Base-by-base conservation (phyloP, 1,284 basidiomycete species). In the Microbotryomycetes sp. region DNA sequence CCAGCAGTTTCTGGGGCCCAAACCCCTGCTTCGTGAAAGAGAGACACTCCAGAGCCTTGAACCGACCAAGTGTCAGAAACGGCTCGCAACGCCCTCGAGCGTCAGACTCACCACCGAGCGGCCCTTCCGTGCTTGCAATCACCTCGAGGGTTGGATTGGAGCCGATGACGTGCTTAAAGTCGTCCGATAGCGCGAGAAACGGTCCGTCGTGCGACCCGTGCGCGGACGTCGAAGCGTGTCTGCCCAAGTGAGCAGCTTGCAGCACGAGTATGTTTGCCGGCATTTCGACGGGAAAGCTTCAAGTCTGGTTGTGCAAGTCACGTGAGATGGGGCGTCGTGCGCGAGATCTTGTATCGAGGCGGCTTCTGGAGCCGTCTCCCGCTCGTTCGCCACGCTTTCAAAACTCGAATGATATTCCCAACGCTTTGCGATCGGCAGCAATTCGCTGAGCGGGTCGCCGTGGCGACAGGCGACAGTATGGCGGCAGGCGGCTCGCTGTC, bases 11-110 rank as follows among this genome's bases (percentile, higher is more conserved):
- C 9, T 18, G 50, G 50, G 11, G 50, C 50, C 50, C 50, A 52
- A 18, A 52, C 50, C 18, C 50, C 50, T 11, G 50, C 50, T 27
- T 52, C 50, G 28, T 52, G 50, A 29, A 52, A 52, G 18, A 52
- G 28, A 13, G 50, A 52, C 23, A 52, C 50, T n/a, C 50, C 50
- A 11, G 24, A 27, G 50, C 50, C 50, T 52, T 15, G 9, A 6
- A 18, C 13, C 6, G 46, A n/a, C n/a, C n/a, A n/a, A n/a, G n/a
- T 18, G 18, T 41, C 35, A 41, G 11, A 41, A 18, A 11, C 35
- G 35, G 35, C 9, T 41, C 18, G 11, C 9, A 41, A 9, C 9
- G 35, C 18, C 35, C 9, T 9, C 27, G 50, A 24, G 24, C 49
- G 49, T 15, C n/a, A 24, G 49, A 51, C 7, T 11, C 29, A 52